Conservation (phyloP, 129 eudicot species). For the Ambrosia artemisiifolia region DNA sequence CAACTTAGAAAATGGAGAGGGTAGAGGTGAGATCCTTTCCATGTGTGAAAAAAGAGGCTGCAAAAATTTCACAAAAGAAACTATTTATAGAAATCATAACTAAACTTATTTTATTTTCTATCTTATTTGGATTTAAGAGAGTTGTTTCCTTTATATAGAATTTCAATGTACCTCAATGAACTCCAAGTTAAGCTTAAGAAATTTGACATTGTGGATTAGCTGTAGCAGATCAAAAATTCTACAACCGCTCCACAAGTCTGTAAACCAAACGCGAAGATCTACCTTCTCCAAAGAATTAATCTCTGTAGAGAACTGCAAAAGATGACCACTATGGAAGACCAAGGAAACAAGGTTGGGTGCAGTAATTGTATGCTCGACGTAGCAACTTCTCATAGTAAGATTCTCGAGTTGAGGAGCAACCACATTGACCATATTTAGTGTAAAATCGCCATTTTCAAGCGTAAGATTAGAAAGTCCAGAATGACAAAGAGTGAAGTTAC, state of each 20-base stretch:
- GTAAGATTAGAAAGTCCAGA: slow-evolving; percentile 6
- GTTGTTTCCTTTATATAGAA: no score
- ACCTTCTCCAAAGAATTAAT: slow-evolving; percentile 6
- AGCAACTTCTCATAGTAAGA: not conserved
- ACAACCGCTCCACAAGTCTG: not conserved
- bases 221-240: not conserved
- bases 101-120: no score
- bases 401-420: slow-evolving; percentile 18
- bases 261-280: not conserved
- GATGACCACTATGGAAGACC: not conserved
- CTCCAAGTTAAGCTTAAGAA: not conserved
- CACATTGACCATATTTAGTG: not conserved
- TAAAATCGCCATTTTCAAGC: not conserved
- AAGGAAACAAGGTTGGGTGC: slow-evolving; percentile 17
- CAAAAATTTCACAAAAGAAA: not conserved
- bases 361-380: not conserved
- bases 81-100: not conserved
- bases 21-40: not conserved
- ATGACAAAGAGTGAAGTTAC: not conserved
- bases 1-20: slow-evolving; percentile 4
- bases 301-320: not conserved
- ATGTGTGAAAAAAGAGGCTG: not conserved
- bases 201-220: slow-evolving; percentile 4
- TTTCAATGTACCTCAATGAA: slow-evolving; percentile 5
- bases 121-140: not conserved